A percentile compares a stretch with the other conserved stretches of the same genome.
phyloP scores from a whole-genome alignment of 495 filamentous ascomycete genomes.

The Hypoxylon cercidicola region DNA sequence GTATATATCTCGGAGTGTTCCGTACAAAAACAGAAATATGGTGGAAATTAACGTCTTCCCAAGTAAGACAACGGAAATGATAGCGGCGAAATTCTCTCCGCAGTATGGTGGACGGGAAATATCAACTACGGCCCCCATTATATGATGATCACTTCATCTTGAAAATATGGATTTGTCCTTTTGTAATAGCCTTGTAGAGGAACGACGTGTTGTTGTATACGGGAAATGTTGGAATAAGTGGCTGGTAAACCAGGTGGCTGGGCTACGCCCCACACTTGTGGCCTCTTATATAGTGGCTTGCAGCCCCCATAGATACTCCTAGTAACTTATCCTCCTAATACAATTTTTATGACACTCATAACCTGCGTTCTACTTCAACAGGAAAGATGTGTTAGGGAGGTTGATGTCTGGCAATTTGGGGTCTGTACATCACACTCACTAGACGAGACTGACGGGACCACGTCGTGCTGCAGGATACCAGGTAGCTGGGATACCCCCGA shows the following conservation, averaged over 20 bases:
- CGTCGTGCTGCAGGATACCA: constrained; percentile 29
- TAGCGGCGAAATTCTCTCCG: constrained; percentile 9
- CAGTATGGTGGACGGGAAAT: constrained; percentile 25
- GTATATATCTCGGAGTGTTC: constrained; percentile 10
- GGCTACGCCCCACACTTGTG: too few species aligned
- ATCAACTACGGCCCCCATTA: constrained; percentile 18
- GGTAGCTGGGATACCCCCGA: background rate
- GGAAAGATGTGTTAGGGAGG: background rate
- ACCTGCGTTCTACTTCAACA: too few species aligned
- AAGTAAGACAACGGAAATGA: constrained; percentile 42
- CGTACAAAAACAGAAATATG: constrained; percentile 24
- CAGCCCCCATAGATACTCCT: too few species aligned
- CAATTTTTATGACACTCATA: too few species aligned
- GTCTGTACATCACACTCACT: constrained; percentile 7
- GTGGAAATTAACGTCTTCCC: constrained; percentile 24
- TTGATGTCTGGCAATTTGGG: constrained; percentile 12
- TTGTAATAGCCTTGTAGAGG: constrained; percentile 26
- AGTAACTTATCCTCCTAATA: too few species aligned
- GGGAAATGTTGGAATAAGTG: too few species aligned
- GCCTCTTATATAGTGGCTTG: too few species aligned
- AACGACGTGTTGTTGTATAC: constrained; percentile 8
- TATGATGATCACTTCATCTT: constrained; percentile 15
- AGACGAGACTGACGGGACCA: constrained; percentile 22
- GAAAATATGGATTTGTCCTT: constrained; percentile 16
- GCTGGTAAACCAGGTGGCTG: too few species aligned